Evolutionary conservation across 768 basidiomycete genomes (phyloP).

Genomic region (Austroboletus eburneus): DNA sequence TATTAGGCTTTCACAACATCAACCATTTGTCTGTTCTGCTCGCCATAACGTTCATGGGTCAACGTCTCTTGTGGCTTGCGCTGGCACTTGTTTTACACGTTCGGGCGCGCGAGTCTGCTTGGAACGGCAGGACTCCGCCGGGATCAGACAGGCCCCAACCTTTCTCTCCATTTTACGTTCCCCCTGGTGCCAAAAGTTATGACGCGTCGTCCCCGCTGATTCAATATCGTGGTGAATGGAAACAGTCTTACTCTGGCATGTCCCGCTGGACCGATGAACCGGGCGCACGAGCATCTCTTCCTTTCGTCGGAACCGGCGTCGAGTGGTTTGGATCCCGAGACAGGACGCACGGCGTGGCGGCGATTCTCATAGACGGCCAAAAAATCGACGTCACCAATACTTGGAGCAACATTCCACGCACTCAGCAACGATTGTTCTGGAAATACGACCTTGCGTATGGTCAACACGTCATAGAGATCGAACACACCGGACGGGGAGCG

Average conservation of each 20-base stretch:
- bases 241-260: conserved; percentile 48
- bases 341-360: conserved; percentile 48
- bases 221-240: conserved; percentile 59
- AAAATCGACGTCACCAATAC: conserved; percentile 43
- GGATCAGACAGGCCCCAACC: conserved; percentile 41
- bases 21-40: no score
- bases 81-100: conserved; percentile 5
- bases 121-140: conserved; percentile 60
- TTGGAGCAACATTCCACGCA: conserved; percentile 33
- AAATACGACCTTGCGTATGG: conserved; percentile 46
- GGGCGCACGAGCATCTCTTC: conserved; percentile 50
- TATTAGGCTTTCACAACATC: conserved; percentile 7
- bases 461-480: conserved; percentile 60
- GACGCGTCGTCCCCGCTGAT: conserved; percentile 68
- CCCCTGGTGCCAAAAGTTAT: conserved; percentile 66
- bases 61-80: not conserved
- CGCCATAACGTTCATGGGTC: not conserved
- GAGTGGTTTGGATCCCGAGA: conserved; percentile 73
- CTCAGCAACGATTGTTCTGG: conserved; percentile 67
- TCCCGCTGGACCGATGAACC: conserved; percentile 46
- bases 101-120: conserved; percentile 44
- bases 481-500: conserved; percentile 46
- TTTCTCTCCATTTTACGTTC: conserved; percentile 72
- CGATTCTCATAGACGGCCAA: conserved; percentile 57
- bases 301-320: conserved; percentile 69